A percentile compares a stretch with the other conserved stretches of the same genome.
phyloP scores from a whole-genome alignment of 306 rosid genomes.

The Geum urbanum region DNA sequence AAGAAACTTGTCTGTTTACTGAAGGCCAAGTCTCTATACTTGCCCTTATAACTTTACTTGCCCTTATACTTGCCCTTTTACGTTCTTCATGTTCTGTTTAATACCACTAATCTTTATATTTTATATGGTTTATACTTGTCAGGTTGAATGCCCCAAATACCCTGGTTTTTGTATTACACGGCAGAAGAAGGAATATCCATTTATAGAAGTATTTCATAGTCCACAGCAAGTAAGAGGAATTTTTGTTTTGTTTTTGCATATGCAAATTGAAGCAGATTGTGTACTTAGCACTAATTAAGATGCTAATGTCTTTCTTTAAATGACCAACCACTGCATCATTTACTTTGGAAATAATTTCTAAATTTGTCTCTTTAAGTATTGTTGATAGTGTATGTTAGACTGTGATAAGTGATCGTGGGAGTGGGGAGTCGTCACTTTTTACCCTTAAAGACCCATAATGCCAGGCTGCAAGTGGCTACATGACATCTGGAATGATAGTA shows the following conservation, averaged over 20 bases:
- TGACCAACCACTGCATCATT: not conserved
- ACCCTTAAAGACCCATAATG: not conserved
- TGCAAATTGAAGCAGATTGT: not conserved
- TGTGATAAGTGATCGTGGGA: not conserved
- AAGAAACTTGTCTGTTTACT: not conserved
- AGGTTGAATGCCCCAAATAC: slow-evolving; percentile 98
- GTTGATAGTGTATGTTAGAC: not conserved
- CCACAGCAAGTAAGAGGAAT: slow-evolving; percentile 60
- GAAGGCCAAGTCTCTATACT: too few species aligned
- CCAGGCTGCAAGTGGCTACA: not conserved
- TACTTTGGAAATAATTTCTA: not conserved
- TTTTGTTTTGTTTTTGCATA: not conserved
- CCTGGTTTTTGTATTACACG: slow-evolving; percentile 91
- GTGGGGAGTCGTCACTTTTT: not conserved
- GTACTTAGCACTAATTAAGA: not conserved
- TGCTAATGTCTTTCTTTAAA: not conserved
- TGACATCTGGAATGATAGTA: too few species aligned
- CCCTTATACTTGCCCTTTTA: not conserved
- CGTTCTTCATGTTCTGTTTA: slow-evolving; percentile 1
- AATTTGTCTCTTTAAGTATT: not conserved
- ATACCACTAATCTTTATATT: not conserved
- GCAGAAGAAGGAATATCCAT: slow-evolving; percentile 86
- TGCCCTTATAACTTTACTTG: too few species aligned
- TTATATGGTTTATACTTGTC: slow-evolving; percentile 28
- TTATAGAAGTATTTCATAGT: slow-evolving; percentile 70